Conservation (phyloP, 441 rosid species). For the Brassica balearica region DNA sequence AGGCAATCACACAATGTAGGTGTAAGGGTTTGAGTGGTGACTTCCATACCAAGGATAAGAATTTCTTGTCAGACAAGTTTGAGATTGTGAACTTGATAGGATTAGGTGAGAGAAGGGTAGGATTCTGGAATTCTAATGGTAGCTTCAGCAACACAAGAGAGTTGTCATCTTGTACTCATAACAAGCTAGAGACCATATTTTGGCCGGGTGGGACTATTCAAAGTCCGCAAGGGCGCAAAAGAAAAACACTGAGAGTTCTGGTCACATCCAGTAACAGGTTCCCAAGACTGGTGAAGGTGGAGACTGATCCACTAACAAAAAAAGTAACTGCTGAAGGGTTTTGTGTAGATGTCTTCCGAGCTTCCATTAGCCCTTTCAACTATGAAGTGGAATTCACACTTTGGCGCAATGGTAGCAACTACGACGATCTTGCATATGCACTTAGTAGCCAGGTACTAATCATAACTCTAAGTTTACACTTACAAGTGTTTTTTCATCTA, state of each 20-base stretch:
- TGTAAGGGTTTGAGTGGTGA: slow-evolving; percentile 49
- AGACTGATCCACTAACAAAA: slow-evolving; percentile 27
- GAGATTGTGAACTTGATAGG: slow-evolving; percentile 53
- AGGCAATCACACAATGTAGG: slow-evolving; percentile 34
- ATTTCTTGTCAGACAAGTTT: slow-evolving; percentile 32
- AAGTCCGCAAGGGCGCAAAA: slow-evolving; percentile 18
- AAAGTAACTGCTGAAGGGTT: slow-evolving; percentile 33
- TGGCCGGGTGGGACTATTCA: slow-evolving; percentile 48
- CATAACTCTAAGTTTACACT: background rate
- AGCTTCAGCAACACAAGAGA: slow-evolving; percentile 33
- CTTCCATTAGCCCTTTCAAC: slow-evolving; percentile 34
- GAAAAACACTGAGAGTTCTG: slow-evolving; percentile 42
- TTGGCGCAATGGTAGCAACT: slow-evolving; percentile 36
- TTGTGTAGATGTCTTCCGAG: slow-evolving; percentile 49
- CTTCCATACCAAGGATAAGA: slow-evolving; percentile 37
- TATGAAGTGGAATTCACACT: slow-evolving; percentile 38
- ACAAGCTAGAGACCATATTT: slow-evolving; percentile 33
- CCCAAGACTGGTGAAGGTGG: slow-evolving; percentile 37
- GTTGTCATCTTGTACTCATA: slow-evolving; percentile 15
- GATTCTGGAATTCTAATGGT: slow-evolving; percentile 40
- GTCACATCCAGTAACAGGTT: slow-evolving; percentile 46
- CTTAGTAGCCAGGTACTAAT: slow-evolving; percentile 43
- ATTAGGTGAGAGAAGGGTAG: slow-evolving; percentile 39
- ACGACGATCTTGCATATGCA: slow-evolving; percentile 40
- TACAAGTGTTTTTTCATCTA: too few relatives aligned